Base-by-base conservation (phyloP, 805 yeast genomes). In the Candida takata region DNA sequence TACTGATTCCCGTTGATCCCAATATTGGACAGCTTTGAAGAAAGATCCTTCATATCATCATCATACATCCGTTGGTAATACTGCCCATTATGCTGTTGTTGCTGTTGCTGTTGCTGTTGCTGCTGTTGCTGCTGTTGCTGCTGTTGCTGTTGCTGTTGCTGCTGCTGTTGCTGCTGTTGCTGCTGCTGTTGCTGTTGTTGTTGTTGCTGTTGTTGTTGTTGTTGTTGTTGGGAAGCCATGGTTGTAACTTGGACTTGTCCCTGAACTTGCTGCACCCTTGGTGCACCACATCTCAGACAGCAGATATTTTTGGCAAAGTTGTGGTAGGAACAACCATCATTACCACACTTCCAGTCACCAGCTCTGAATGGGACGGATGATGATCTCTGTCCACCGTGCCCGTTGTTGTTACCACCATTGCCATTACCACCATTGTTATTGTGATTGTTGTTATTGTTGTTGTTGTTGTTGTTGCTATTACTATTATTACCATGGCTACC, bases 311-410 rank as follows among this genome's bases (percentile, higher is more conserved):
- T 87, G 4, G 96, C 96, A 67, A 87, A 87, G 58, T 87, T 87
- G 59, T 87, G 96, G 58, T 88, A 88, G 24, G 77, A 70, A 57
- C 96, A 88, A 18, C 73, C 66, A 37, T 81, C 88, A 44, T 73
- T 77, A 19, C 74, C 67, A 64, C 96, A 88, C 58, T 86, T 87
- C 96, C 96, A 88, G 61, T 87, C 97, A 35, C 96, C 96, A 3
- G 96, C 96, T 49, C 97, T 72, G 61, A 88, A 88, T 21, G 96
- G 95, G n/a, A 88, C 94, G 49, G 75, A 65, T 5, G 67, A 70
- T 35, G 61, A 61, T 29, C 64, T 44, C 14, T 36, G 43, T 30
- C 36, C 39, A 29, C 37, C 40, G 25, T 31, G 33, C 15, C 28
- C 32, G 34, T 38, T 37, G 15, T 37, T 36, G 34, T 43, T 42